phyloP scores from a whole-genome alignment of 2,329 filamentous ascomycete species.

The Cryphonectria nitschkei region DNA sequence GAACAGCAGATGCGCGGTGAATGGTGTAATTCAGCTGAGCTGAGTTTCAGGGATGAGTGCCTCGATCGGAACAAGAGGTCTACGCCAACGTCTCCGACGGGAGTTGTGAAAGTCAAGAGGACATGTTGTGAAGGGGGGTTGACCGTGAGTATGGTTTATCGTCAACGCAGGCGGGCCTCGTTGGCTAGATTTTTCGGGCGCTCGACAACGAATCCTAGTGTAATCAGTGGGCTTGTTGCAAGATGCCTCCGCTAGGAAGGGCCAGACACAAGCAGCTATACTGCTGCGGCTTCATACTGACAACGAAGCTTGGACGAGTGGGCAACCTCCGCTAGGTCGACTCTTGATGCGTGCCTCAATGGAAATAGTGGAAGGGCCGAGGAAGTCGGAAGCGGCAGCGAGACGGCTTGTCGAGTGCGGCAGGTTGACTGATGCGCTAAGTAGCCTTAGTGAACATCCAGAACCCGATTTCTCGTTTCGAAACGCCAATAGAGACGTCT shows the following conservation, averaged over 20 bases:
- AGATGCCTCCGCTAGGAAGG: neutral
- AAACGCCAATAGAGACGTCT: neutral
- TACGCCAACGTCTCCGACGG: neutral
- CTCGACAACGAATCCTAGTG: neutral
- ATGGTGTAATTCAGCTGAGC: neutral
- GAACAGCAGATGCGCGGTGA: neutral
- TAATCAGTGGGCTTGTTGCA: neutral
- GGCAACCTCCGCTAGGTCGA: neutral
- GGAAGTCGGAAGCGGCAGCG: neutral
- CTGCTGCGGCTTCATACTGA: neutral
- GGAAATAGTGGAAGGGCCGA: neutral
- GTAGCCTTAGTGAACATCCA: neutral
- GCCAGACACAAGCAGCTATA: neutral
- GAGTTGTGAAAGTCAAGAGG: neutral
- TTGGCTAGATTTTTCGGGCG: neutral
- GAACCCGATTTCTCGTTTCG: neutral
- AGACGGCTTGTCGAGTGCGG: neutral
- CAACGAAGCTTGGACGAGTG: neutral
- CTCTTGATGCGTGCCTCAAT: neutral
- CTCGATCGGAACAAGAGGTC: neutral
- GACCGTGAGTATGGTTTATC: neutral
- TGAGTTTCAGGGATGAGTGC: neutral
- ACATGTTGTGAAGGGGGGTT: neutral
- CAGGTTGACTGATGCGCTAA: neutral
- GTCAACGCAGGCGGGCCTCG: neutral